phyloP scores from a whole-genome alignment of 179 eudicot species.

The Sideroxylon spinosum region DNA sequence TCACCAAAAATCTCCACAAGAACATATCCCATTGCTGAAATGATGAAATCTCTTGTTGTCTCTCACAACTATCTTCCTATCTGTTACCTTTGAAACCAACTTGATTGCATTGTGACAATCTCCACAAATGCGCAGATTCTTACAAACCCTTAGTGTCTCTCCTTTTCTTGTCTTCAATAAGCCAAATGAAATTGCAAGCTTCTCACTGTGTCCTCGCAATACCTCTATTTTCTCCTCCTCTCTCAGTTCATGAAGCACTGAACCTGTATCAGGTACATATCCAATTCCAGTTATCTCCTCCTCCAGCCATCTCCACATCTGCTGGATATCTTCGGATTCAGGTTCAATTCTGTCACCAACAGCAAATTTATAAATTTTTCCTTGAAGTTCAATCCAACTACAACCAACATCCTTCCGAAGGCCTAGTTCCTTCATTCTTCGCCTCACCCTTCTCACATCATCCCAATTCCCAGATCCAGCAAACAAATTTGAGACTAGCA shows the following conservation, averaged over 20 bases:
- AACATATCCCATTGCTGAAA: slow-evolving; percentile 46
- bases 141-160: slow-evolving; percentile 34
- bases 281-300: slow-evolving; percentile 29
- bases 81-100: slow-evolving; percentile 37
- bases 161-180: slow-evolving; percentile 21
- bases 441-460: slow-evolving; percentile 41
- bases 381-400: slow-evolving; percentile 59
- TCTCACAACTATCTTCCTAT: slow-evolving; percentile 49
- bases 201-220: slow-evolving; percentile 34
- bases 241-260: slow-evolving; percentile 33
- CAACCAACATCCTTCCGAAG: slow-evolving; percentile 48
- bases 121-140: slow-evolving; percentile 46
- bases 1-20: slow-evolving; percentile 55
- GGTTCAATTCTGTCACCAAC: slow-evolving; percentile 38
- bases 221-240: slow-evolving; percentile 33
- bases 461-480: slow-evolving; percentile 61
- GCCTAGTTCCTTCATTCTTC: slow-evolving; percentile 41
- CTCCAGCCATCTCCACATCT: slow-evolving; percentile 42
- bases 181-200: slow-evolving; percentile 28
- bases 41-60: slow-evolving; percentile 57
- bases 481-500: slow-evolving; percentile 47
- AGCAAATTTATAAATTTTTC: slow-evolving; percentile 39
- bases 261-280: slow-evolving; percentile 29
- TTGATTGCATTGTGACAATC: slow-evolving; percentile 53
- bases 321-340: slow-evolving; percentile 24